Evolutionary conservation across 306 rosid genomes (phyloP), one percentile per base, ranked within the genome.

Genomic region (Cercis canadensis): DNA sequence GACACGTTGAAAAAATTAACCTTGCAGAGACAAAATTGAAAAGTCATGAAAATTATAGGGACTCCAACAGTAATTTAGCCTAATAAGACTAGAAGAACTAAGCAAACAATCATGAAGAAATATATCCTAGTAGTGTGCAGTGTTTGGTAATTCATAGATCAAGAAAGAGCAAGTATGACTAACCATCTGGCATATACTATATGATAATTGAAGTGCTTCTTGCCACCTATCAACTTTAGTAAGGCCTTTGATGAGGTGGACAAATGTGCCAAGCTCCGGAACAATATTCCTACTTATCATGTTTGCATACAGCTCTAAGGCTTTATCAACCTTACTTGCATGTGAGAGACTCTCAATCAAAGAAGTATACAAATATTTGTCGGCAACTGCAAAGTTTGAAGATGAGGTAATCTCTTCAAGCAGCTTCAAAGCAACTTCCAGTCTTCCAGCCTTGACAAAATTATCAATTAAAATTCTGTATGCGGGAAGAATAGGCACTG

Each of bases 121-220:
- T 37, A 31, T 17, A 18, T 17, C 16, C 47, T 36, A 14, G 8
- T 6, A 5, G 43, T 24, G 2, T 24, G 1, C 40, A 14, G 43
- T 61, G 62, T 75, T 50, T 41, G 29, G 67, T 49, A 60, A 43
- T 50, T 51, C 45, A 45, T 12, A 40, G 61, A 63, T 52, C 21
- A 41, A 67, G 69, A 77, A 70, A 72, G 77, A 37, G 69, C 44
- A 63, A 79, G 71, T 70, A 69, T 62, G 49, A 87, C 97, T 47
- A 76, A 91, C 97, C 97, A 87, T 91, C 71, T 85, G 89, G 64
- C 91, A 88, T 83, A 91, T 49, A 83, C 89, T 83, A 71, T 91
- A 88, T 3, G 83, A 76, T 63, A 91, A 74, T 69, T 88, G 88
- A 40, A 91, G 83, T 65, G 97, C 97, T 63, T 91, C 91, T 76